Evolutionary conservation across 2,329 filamentous ascomycete species (phyloP).

Genomic region (Calonectria hawksworthii): DNA sequence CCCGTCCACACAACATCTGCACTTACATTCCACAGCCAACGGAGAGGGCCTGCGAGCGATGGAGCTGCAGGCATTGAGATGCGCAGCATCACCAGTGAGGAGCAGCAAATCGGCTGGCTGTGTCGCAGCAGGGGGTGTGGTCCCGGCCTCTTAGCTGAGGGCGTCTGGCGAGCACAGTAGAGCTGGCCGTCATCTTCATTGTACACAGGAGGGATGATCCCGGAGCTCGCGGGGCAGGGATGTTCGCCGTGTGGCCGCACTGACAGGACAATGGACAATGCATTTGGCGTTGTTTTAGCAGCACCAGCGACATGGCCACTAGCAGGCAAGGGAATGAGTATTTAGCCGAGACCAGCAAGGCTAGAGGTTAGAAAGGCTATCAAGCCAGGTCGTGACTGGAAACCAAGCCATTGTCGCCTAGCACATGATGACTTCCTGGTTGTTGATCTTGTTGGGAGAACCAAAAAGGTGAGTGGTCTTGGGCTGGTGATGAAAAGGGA

Average conservation of each 20-base stretch:
- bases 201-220: slow-evolving; percentile 1
- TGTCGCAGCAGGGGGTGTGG: neutral
- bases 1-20: neutral
- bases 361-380: neutral
- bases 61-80: neutral
- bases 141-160: neutral
- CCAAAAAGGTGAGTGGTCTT: neutral
- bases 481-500: neutral
- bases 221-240: slow-evolving; percentile 12
- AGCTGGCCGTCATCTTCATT: neutral
- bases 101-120: neutral
- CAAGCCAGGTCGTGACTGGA: neutral
- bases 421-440: neutral
- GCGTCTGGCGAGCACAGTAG: neutral
- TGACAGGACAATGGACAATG: neutral
- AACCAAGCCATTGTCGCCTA: neutral
- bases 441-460: neutral
- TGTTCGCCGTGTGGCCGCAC: neutral
- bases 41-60: neutral
- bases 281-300: slow-evolving; percentile 8
- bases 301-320: neutral
- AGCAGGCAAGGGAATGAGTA: neutral
- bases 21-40: neutral
- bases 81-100: neutral
- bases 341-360: neutral